Percentiles rank a stretch among this genome's conserved stretches.
Conservation (phyloP, 2,329 filamentous ascomycete genomes). For the Pestalotiopsis sp. region DNA sequence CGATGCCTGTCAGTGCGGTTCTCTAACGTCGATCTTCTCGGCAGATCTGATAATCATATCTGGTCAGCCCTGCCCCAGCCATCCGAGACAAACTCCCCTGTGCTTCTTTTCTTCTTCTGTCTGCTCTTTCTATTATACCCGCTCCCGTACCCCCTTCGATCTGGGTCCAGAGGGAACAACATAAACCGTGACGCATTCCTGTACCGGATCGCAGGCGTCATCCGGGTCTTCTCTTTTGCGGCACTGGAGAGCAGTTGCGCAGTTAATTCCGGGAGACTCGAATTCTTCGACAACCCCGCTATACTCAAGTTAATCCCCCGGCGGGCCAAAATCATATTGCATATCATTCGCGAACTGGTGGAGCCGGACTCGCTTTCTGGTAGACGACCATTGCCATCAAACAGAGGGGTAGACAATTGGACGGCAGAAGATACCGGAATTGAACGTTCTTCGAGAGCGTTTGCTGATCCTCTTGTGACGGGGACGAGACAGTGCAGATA, state of each 20-base stretch:
- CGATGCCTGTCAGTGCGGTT: conserved; percentile 38
- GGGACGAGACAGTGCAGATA: background rate
- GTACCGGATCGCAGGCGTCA: conserved; percentile 8
- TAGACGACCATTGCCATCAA: background rate
- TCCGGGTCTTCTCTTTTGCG: background rate
- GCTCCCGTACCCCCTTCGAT: background rate
- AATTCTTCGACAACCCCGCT: background rate
- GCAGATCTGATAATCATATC: conserved; percentile 29
- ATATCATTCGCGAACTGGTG: background rate
- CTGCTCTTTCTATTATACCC: background rate
- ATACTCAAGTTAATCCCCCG: background rate
- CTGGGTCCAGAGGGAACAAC: background rate
- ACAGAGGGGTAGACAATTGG: background rate
- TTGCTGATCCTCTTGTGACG: background rate
- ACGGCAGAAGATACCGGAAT: background rate
- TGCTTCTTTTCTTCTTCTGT: background rate
- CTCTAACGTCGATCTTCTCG: conserved; percentile 41
- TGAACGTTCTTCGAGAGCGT: background rate
- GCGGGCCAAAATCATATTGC: background rate
- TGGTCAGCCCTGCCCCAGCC: background rate
- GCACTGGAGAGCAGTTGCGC: background rate
- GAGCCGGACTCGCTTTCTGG: background rate
- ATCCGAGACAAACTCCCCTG: background rate
- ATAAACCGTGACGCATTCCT: background rate
- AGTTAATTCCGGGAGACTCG: background rate